Base-by-base conservation (phyloP, 2,329 filamentous ascomycete species). In the Clarireedia homoeocarpa region DNA sequence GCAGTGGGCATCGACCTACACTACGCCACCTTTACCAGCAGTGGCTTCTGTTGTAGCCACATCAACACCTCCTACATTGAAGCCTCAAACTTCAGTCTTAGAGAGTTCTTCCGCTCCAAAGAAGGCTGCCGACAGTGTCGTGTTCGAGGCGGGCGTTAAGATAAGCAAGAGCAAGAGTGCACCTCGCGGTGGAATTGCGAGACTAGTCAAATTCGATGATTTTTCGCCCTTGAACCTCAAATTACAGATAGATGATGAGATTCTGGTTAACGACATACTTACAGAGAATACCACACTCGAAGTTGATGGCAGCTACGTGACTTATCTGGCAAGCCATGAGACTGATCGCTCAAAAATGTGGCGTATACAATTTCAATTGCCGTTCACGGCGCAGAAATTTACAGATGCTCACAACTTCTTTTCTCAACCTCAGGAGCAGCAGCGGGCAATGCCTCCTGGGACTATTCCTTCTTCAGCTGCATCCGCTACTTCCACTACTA, bases 331-430 rank as follows among this genome's bases (percentile, higher is more conserved):
- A 6, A 44, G 30, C 6, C 15, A 47, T 36, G 44, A 24, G 15
- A 27, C 34, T 10, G 30, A 44, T 26, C 27, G 34, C 6, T 38
- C 48, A 15, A 45, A 51, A 3, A 60, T 42, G 3, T 62, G 60
- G 60, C 39, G 48, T 10, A 47, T 62, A 10, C n/a, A 20, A 3
- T 62, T 62, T 46, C 55, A 46, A 50, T 14, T 61, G 40, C 54
- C 54, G 12, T 40, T 20, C n/a, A 17, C 42, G 24, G 54, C 54
- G 6, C 34, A 47, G 53, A 15, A 34, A 5, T 55, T 55, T 10
- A 20, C 36, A 4, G 27, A 55, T 45, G 12, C 23, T 6, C 39
- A 55, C 50, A 51, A 3, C 14, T 44, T 45, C 6, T 20, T 23
- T 20, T 42, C 42, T 38, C 48, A 38, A 38, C 45, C 48, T 34